phyloP scores from a whole-genome alignment of 2,329 filamentous ascomycete species.

The Cordyceps cateniannulata region DNA sequence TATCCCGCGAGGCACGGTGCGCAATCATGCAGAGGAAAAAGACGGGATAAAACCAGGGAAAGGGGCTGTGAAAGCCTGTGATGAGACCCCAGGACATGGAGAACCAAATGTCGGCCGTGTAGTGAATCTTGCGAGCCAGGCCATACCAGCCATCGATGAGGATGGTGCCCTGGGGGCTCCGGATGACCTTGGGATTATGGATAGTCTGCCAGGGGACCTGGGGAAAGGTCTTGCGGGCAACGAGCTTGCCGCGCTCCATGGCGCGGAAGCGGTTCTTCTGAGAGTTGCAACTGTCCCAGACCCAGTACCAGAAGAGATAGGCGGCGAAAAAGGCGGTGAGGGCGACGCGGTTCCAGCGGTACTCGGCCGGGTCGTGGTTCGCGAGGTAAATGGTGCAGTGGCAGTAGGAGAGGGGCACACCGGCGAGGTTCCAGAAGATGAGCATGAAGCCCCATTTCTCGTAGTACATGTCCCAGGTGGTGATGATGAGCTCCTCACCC shows the following conservation, averaged over 20 bases:
- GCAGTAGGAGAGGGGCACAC: slow-evolving; percentile 86
- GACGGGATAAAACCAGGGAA: slow-evolving; percentile 85
- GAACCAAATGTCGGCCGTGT: slow-evolving; percentile 44
- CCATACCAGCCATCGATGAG: slow-evolving; percentile 84
- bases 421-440: slow-evolving; percentile 94
- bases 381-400: slow-evolving; percentile 89
- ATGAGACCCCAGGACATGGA: slow-evolving; percentile 45
- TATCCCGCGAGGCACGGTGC: slow-evolving; percentile 71
- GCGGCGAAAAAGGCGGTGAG: slow-evolving; percentile 57
- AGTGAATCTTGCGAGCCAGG: slow-evolving; percentile 57
- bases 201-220: slow-evolving; percentile 80
- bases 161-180: slow-evolving; percentile 65
- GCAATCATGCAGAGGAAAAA: slow-evolving; percentile 81
- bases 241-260: slow-evolving; percentile 64
- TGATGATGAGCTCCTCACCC: slow-evolving; percentile 83
- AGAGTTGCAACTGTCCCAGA: slow-evolving; percentile 88
- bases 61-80: slow-evolving; percentile 57
- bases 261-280: slow-evolving; percentile 92
- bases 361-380: slow-evolving; percentile 71
- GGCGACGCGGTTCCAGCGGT: slow-evolving; percentile 66
- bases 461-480: slow-evolving; percentile 94
- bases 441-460: slow-evolving; percentile 98
- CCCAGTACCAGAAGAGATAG: slow-evolving; percentile 83
- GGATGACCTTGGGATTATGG: slow-evolving; percentile 39
- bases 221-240: slow-evolving; percentile 75